These are phyloP conservation scores for Apiospora kogelbergensis DNA, from an alignment of 2,329 filamentous ascomycete genomes.

Conservation along the genomic window DNA sequence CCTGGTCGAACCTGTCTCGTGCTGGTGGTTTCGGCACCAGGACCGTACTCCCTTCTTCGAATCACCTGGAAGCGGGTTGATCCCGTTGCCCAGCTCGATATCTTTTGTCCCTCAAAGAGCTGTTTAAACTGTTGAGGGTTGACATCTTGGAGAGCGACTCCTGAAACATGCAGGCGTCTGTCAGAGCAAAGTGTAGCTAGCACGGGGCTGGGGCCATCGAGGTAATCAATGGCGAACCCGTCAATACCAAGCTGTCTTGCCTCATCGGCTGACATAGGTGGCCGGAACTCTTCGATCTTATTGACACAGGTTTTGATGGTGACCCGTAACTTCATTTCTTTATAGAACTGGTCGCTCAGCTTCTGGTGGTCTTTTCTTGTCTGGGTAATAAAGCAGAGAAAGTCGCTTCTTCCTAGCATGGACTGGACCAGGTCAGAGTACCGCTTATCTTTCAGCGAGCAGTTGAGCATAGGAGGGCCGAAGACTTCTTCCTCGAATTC, in stretches of 20 bases:
- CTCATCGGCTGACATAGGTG: slow-evolving; percentile 56
- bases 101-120: slow-evolving; percentile 56
- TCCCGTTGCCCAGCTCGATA: slow-evolving; percentile 71
- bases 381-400: slow-evolving; percentile 74
- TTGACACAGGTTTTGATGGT: slow-evolving; percentile 65
- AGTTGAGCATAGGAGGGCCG: slow-evolving; percentile 78
- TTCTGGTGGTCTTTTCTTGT: slow-evolving; percentile 72
- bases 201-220: slow-evolving; percentile 80
- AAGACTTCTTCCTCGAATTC: slow-evolving; percentile 75
- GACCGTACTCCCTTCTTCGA: slow-evolving; percentile 78
- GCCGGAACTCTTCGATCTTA: slow-evolving; percentile 53
- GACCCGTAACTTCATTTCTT: slow-evolving; percentile 66
- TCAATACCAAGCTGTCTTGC: slow-evolving; percentile 67
- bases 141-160: slow-evolving; percentile 63
- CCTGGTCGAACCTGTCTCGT: slow-evolving; percentile 63
- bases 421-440: slow-evolving; percentile 60
- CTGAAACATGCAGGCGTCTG: slow-evolving; percentile 66
- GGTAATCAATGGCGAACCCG: slow-evolving; percentile 74
- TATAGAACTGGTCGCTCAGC: slow-evolving; percentile 65
- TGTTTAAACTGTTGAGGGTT: slow-evolving; percentile 65
- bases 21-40: slow-evolving; percentile 67
- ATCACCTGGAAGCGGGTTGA: slow-evolving; percentile 63
- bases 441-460: slow-evolving; percentile 71
- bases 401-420: slow-evolving; percentile 50
- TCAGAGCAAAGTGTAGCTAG: slow-evolving; percentile 85